Percentiles rank a stretch among this genome's conserved stretches.
phyloP scores from a whole-genome alignment of 768 basidiomycete species.

The Pleurotus platypus region DNA sequence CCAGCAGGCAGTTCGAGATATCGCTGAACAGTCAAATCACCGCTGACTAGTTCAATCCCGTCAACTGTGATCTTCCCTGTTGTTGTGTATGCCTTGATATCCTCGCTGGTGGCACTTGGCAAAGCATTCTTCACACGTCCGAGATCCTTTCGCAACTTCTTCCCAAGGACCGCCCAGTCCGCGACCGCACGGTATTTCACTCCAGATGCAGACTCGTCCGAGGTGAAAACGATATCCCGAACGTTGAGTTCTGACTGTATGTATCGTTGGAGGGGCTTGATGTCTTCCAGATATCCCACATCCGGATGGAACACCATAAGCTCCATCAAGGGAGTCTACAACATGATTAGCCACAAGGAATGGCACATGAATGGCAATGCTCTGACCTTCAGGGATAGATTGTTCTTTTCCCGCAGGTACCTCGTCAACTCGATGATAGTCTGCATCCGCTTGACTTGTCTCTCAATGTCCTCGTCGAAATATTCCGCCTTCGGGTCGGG shows the following conservation, averaged over 20 bases:
- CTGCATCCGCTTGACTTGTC: slow-evolving; percentile 93
- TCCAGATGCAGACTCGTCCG: slow-evolving; percentile 81
- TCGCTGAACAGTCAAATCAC: slow-evolving; percentile 89
- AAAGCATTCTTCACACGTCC: slow-evolving; percentile 86
- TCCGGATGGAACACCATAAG: slow-evolving; percentile 92
- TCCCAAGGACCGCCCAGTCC: slow-evolving; percentile 93
- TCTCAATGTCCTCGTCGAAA: slow-evolving; percentile 89
- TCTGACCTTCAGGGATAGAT: slow-evolving; percentile 82
- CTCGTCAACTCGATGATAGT: slow-evolving; percentile 90
- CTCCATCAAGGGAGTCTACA: slow-evolving; percentile 87
- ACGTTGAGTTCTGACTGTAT: slow-evolving; percentile 95
- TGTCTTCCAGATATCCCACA: slow-evolving; percentile 78
- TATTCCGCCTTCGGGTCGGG: slow-evolving; percentile 93
- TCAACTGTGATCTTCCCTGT: slow-evolving; percentile 81
- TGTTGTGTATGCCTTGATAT: slow-evolving; percentile 70
- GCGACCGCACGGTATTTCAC: slow-evolving; percentile 89
- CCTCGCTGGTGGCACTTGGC: slow-evolving; percentile 76
- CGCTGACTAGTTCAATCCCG: slow-evolving; percentile 84
- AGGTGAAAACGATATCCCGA: slow-evolving; percentile 84
- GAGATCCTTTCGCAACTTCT: slow-evolving; percentile 90
- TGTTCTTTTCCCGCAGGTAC: slow-evolving; percentile 83
- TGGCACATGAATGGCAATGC: neutral
- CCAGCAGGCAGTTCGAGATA: slow-evolving; percentile 77
- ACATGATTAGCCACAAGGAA: slow-evolving; percentile 1
- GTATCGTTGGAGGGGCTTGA: slow-evolving; percentile 80